Conservation (phyloP, 176 grass and related monocot genomes). For the Avena sativa region DNA sequence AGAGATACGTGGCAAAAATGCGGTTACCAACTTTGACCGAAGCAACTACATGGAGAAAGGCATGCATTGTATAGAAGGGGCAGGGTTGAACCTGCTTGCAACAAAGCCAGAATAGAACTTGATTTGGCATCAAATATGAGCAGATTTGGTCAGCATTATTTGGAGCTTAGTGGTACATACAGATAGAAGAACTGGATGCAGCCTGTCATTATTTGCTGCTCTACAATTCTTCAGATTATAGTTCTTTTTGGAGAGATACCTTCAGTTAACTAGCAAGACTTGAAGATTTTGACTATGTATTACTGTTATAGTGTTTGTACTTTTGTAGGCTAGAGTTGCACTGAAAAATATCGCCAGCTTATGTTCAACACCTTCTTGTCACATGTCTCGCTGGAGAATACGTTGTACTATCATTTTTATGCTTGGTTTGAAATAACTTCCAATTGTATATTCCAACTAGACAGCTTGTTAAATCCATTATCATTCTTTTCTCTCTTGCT, state of each 20-base stretch:
- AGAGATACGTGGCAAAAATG: conserved; percentile 87
- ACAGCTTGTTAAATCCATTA: background rate
- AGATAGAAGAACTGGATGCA: conserved; percentile 53
- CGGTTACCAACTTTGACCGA: conserved; percentile 96
- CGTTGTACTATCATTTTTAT: background rate
- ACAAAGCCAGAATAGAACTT: conserved; percentile 53
- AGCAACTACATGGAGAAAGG: conserved; percentile 79
- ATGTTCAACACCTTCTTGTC: conserved; percentile 1
- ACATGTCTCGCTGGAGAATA: background rate
- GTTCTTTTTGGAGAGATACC: conserved; percentile 4
- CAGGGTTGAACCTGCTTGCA: conserved; percentile 53
- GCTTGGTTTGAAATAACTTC: background rate
- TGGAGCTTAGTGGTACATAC: conserved; percentile 58
- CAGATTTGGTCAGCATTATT: conserved; percentile 39
- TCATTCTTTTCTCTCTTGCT: background rate
- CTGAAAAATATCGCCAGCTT: conserved; percentile 25
- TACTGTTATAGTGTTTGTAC: conserved; percentile 30
- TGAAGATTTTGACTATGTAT: conserved; percentile 51
- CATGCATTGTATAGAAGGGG: conserved; percentile 57
- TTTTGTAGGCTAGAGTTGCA: conserved; percentile 35
- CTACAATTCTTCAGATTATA: conserved; percentile 34
- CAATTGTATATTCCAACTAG: background rate
- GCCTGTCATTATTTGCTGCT: conserved; percentile 48
- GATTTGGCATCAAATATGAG: conserved; percentile 6
- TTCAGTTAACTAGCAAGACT: conserved; percentile 35